Conservation (phyloP, 306 rosid genomes). For the Prunus mira region DNA sequence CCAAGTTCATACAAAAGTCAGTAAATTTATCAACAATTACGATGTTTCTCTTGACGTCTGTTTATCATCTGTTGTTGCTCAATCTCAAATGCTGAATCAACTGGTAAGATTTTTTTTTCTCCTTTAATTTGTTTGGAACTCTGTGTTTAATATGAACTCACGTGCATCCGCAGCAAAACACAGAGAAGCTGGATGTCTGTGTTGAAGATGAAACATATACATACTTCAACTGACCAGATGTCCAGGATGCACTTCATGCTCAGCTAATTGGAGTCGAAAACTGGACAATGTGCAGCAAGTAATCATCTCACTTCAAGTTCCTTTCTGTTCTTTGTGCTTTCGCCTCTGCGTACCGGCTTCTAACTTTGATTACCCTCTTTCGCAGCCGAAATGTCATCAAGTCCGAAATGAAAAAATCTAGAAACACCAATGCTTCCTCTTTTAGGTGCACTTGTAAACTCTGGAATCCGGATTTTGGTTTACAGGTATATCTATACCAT, state of each 20-base stretch:
- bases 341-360: too few relatives aligned
- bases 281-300: slow-evolving; percentile 61
- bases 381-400: background rate
- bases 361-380: background rate
- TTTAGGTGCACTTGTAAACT: too few relatives aligned
- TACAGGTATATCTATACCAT: slow-evolving; percentile 12
- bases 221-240: slow-evolving; percentile 60
- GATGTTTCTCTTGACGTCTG: slow-evolving; percentile 63
- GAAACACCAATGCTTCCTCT: too few relatives aligned
- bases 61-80: slow-evolving; percentile 34
- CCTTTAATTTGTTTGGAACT: background rate
- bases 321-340: background rate
- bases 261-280: slow-evolving; percentile 41
- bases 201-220: slow-evolving; percentile 42
- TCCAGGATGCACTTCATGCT: slow-evolving; percentile 60
- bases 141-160: background rate
- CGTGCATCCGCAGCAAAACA: slow-evolving; percentile 29
- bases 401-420: too few relatives aligned
- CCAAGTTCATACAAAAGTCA: slow-evolving; percentile 25
- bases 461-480: background rate
- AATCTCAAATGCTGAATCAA: slow-evolving; percentile 35
- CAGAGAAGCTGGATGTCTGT: slow-evolving; percentile 53
- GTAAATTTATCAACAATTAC: slow-evolving; percentile 29
- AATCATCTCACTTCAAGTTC: background rate
- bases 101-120: slow-evolving; percentile 27